These are phyloP conservation scores for Polyplosphaeria fusca DNA, from an alignment of 495 filamentous ascomycete genomes.

Conservation along the genomic window DNA sequence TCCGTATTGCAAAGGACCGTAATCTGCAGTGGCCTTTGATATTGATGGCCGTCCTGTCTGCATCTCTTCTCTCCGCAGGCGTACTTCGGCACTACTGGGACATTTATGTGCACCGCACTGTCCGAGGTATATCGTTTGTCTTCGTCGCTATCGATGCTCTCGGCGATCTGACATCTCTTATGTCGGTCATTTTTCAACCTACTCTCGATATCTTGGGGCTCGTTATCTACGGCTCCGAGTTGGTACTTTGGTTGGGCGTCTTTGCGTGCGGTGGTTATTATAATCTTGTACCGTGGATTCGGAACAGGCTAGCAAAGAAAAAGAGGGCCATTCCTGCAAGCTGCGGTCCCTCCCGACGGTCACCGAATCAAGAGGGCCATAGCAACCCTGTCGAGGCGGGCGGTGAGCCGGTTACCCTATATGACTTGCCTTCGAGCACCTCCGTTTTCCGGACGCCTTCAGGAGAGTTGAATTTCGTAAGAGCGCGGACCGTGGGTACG, in stretches of 20 bases:
- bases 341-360: neutral
- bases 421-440: slow-evolving; percentile 55
- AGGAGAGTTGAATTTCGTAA: slow-evolving; percentile 16
- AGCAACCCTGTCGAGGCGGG: neutral
- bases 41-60: slow-evolving; percentile 60
- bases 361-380: neutral
- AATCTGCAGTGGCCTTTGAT: slow-evolving; percentile 52
- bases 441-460: slow-evolving; percentile 55
- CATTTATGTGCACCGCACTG: slow-evolving; percentile 57
- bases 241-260: slow-evolving; percentile 60
- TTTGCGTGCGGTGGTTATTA: slow-evolving; percentile 59
- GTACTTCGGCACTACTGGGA: slow-evolving; percentile 56
- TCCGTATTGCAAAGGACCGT: slow-evolving; percentile 43
- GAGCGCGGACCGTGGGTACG: slow-evolving; percentile 5
- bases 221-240: slow-evolving; percentile 60
- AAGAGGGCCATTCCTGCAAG: neutral
- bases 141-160: slow-evolving; percentile 64
- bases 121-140: slow-evolving; percentile 63
- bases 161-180: slow-evolving; percentile 59
- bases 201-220: slow-evolving; percentile 55
- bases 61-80: slow-evolving; percentile 55
- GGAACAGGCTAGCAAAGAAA: slow-evolving; percentile 11
- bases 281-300: slow-evolving; percentile 56
- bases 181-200: slow-evolving; percentile 59
- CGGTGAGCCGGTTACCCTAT: slow-evolving; percentile 41